phyloP scores from a whole-genome alignment of 2,329 filamentous ascomycete genomes.

The Aspergillus persii region DNA sequence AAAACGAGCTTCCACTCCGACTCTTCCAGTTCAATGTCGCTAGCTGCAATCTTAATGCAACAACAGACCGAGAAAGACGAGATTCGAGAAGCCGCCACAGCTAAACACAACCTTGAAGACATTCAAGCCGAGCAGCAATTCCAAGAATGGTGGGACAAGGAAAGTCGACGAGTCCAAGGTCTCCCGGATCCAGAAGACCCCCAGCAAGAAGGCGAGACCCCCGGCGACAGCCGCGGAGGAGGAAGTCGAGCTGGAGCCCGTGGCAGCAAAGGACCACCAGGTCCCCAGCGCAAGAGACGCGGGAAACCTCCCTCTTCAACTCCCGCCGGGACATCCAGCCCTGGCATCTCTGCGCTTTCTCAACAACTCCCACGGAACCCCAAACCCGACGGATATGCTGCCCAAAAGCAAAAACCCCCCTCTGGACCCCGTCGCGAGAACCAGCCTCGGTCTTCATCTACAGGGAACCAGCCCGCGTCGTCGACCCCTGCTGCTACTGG shows the following conservation, averaged over 20 bases:
- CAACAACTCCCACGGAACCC: conserved; percentile 10
- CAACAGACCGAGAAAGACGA: conserved; percentile 81
- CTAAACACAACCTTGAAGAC: conserved; percentile 85
- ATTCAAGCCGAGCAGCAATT: conserved; percentile 98
- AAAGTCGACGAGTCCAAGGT: conserved; percentile 37
- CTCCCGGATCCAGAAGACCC: conserved; percentile 24
- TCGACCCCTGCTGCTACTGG: neutral
- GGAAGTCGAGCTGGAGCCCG: neutral
- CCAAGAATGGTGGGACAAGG: conserved; percentile 60
- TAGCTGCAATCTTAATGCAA: conserved; percentile 84
- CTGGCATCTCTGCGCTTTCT: conserved; percentile 7
- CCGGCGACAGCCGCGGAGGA: conserved; percentile 8
- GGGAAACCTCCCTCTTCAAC: conserved; percentile 5
- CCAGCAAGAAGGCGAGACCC: conserved; percentile 7
- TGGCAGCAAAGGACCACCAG: neutral
- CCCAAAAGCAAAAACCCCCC: conserved; percentile 9
- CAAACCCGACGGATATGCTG: neutral
- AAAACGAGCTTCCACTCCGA: conserved; percentile 46
- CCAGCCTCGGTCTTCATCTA: neutral
- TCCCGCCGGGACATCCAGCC: neutral
- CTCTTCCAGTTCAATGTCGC: conserved; percentile 65
- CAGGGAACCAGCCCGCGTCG: conserved; percentile 13
- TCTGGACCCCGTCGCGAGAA: conserved; percentile 13
- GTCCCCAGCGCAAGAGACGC: conserved; percentile 15
- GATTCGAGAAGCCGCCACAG: conserved; percentile 72